Evolutionary conservation across 2,329 filamentous ascomycete species (phyloP), one percentile per base, ranked within the genome.

Genomic region (Aspergillus quadricinctus): DNA sequence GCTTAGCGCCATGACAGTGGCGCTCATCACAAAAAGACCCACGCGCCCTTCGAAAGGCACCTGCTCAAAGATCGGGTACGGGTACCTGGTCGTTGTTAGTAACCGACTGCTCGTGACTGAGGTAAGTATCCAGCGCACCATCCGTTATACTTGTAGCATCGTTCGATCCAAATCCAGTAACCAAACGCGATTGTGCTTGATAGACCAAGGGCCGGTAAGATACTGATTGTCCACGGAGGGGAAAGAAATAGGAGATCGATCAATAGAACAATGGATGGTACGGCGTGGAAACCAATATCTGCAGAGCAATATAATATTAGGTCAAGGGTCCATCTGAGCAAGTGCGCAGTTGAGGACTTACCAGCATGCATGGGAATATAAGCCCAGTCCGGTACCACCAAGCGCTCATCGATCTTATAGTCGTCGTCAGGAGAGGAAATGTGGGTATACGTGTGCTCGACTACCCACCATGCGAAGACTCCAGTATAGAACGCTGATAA

Each of bases 61-160:
- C 48, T 89, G 70, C 8, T 80, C 86, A 61, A 97, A 93, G 27
- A 96, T 81, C 1, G 92, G 92, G 72, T 97, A 96, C 0, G 92
- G 91, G 64, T 96, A 95, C 79, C 86, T 88, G 64, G 72, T 23
- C 9, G 40, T 37, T 40, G 51, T 65, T 25, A 61, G 55, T 54
- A 7, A 40, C 28, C 10, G 8, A 4, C 43, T 10, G n/a, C 14
- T 19, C 2, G 8, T 27, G n/a, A 6, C 14, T 14, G 2, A 11
- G n/a, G 4, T 7, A 19, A 4, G 23, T 27, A 25, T 37, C 19
- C 4, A 7, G 77, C 79, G 59, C 80, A 86, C 72, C 81, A 86
- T 53, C 83, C 81, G 63, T 87, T 87, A 54, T 79, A 73, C 10
- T 70, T 65, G 61, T 80, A 86, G 69, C 84, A 87, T 43, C 75